Conservation (phyloP, 2,329 filamentous ascomycete species). For the Clarireedia monteithiana region DNA sequence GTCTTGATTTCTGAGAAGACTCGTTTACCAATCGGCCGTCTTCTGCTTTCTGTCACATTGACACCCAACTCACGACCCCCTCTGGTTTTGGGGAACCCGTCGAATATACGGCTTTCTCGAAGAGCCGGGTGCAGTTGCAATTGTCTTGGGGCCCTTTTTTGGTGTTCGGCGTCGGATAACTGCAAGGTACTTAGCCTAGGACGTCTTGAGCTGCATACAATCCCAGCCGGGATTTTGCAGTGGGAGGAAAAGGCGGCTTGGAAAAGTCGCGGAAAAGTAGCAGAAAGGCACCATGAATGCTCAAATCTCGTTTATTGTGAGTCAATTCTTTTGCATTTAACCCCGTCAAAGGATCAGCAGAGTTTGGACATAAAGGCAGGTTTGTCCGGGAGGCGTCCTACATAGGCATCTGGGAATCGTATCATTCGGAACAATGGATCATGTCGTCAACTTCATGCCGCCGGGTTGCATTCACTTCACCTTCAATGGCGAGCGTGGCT, state of each 20-base stretch:
- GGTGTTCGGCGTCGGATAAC: constrained; percentile 17
- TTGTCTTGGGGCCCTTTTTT: not conserved
- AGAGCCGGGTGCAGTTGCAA: not conserved
- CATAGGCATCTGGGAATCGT: not conserved
- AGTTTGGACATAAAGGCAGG: not conserved
- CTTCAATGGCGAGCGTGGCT: not conserved
- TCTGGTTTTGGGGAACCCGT: not conserved
- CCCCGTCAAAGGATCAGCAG: not conserved
- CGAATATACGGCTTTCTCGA: not conserved
- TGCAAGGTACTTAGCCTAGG: constrained; percentile 25
- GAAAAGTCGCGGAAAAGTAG: constrained; percentile 11
- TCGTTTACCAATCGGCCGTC: not conserved
- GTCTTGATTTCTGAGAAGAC: not conserved
- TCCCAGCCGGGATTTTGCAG: constrained; percentile 12
- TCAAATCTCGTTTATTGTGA: constrained; percentile 50
- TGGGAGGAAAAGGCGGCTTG: constrained; percentile 13
- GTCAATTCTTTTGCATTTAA: constrained; percentile 20
- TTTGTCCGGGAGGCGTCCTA: not conserved
- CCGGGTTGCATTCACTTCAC: not conserved
- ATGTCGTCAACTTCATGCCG: constrained; percentile 1
- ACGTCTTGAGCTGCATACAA: constrained; percentile 23
- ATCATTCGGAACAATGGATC: not conserved
- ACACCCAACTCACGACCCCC: not conserved
- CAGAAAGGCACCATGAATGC: constrained; percentile 42
- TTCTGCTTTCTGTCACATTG: not conserved